phyloP scores from a whole-genome alignment of 305 asterid genomes.

The Fraxinus velutina region DNA sequence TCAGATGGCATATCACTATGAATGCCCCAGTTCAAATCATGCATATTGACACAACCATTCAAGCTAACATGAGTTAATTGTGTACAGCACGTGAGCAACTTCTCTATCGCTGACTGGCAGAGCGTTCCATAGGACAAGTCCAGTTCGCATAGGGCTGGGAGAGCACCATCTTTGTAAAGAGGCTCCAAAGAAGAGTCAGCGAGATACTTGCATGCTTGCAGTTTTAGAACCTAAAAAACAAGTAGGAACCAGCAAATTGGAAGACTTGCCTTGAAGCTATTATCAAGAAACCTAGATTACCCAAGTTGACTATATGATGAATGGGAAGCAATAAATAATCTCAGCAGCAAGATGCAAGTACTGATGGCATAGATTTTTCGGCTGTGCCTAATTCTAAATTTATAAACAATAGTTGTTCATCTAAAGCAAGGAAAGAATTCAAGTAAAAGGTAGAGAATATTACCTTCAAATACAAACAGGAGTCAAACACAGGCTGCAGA shows the following conservation, averaged over 20 bases:
- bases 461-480: slow-evolving; percentile 79
- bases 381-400: slow-evolving; percentile 5
- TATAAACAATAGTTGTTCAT: background rate
- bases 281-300: background rate
- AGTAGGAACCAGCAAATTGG: background rate
- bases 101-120: slow-evolving; percentile 85
- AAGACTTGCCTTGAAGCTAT: background rate
- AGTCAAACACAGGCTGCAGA: slow-evolving; percentile 76
- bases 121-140: slow-evolving; percentile 92
- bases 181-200: slow-evolving; percentile 77
- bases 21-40: slow-evolving; percentile 82
- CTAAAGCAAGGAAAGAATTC: slow-evolving; percentile 5
- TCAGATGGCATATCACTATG: slow-evolving; percentile 31
- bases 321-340: background rate
- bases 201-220: slow-evolving; percentile 99
- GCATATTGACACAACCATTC: slow-evolving; percentile 93
- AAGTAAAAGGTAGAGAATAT: slow-evolving; percentile 6
- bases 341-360: background rate
- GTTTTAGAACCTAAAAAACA: slow-evolving; percentile 64
- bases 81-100: slow-evolving; percentile 84
- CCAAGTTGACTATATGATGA: background rate
- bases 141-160: slow-evolving; percentile 76
- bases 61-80: slow-evolving; percentile 88
- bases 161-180: slow-evolving; percentile 77
- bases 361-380: background rate